A percentile compares a stretch with the other conserved stretches of the same genome.
phyloP scores from a whole-genome alignment of 192 early-diverging fungal genomes.

The Coemansia sp. region DNA sequence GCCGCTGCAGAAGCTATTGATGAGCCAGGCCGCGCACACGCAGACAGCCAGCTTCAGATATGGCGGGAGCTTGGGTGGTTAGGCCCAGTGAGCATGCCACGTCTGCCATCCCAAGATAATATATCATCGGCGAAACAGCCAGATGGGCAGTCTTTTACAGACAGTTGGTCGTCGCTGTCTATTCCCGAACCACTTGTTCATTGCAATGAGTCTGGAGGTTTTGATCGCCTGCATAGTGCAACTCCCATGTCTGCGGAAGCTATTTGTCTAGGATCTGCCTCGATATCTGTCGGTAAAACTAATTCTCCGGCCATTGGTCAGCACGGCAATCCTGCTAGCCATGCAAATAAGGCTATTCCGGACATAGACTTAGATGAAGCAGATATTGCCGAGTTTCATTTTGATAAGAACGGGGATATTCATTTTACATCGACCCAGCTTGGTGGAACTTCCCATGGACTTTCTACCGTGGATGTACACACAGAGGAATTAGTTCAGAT shows the following conservation, averaged over 20 bases:
- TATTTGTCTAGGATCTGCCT: neutral
- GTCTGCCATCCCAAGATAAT: neutral
- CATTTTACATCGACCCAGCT: conserved; percentile 10
- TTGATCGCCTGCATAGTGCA: neutral
- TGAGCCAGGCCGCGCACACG: neutral
- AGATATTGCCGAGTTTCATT: conserved; percentile 14
- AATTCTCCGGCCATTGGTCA: neutral
- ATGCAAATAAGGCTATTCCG: neutral
- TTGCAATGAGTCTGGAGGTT: neutral
- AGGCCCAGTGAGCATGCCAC: neutral
- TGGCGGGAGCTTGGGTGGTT: conserved; percentile 24
- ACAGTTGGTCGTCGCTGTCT: conserved; percentile 24
- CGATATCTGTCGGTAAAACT: neutral
- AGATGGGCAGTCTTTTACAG: neutral
- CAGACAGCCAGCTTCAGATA: neutral
- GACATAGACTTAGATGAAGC: neutral
- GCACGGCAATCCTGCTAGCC: neutral
- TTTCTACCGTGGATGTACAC: conserved; percentile 13
- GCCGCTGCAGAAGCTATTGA: neutral
- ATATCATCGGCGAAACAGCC: neutral
- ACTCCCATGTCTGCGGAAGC: neutral
- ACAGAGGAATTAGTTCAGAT: conserved; percentile 5
- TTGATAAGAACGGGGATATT: conserved; percentile 36
- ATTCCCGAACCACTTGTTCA: conserved; percentile 17
- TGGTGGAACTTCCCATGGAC: neutral